Conservation (phyloP, 495 filamentous ascomycete species). For the Talaromyces wortmannii region DNA sequence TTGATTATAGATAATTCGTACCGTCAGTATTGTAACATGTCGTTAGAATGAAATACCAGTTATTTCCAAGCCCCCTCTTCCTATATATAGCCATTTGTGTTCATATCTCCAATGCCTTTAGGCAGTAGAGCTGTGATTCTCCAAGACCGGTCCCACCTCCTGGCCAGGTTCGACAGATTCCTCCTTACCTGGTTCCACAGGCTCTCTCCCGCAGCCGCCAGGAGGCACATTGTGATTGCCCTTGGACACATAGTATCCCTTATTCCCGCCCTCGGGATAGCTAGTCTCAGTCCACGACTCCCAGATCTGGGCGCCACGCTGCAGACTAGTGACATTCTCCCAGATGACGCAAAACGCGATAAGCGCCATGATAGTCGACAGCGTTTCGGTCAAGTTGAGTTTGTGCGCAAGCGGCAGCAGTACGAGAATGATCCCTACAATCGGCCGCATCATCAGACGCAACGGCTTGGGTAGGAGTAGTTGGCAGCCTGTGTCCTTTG, state of each 20-base stretch:
- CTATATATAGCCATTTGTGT: too few relatives aligned
- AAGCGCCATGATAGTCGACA: constrained; percentile 28
- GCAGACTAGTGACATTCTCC: constrained; percentile 26
- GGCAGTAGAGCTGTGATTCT: not conserved
- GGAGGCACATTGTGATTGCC: not conserved
- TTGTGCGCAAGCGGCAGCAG: constrained; percentile 20
- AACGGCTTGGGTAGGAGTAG: constrained; percentile 20
- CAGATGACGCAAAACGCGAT: constrained; percentile 22
- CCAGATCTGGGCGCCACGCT: constrained; percentile 19
- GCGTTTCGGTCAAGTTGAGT: constrained; percentile 15
- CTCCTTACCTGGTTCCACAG: not conserved
- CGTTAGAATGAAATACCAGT: too few relatives aligned
- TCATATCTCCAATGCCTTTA: too few relatives aligned
- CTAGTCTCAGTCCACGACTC: constrained; percentile 24
- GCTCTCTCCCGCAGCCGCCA: not conserved
- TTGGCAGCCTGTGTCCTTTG: constrained; percentile 17
- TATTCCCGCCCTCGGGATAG: constrained; percentile 16
- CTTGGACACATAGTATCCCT: not conserved
- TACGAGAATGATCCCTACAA: constrained; percentile 21
- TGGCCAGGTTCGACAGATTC: not conserved
- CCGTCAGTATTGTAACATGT: too few relatives aligned
- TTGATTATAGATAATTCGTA: not conserved
- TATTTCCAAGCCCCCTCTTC: too few relatives aligned
- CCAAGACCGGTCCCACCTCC: not conserved
- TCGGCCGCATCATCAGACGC: constrained; percentile 25